phyloP scores from a whole-genome alignment of 2,329 filamentous ascomycete genomes.

The Didymosphaeria variabile region DNA sequence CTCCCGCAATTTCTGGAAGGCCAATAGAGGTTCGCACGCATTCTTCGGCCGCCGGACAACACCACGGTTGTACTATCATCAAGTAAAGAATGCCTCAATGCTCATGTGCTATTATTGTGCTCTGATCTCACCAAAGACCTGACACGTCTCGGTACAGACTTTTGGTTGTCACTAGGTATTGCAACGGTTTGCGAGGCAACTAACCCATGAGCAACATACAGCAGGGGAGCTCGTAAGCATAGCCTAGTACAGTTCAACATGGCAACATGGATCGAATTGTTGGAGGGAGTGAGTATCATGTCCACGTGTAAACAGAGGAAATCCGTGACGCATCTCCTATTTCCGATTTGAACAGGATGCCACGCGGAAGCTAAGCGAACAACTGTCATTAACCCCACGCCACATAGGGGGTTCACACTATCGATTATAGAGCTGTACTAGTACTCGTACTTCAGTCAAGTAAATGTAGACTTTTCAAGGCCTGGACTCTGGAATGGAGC shows the following conservation, averaged over 20 bases:
- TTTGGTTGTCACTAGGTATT: too few species aligned
- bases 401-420: background rate
- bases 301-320: background rate
- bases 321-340: background rate
- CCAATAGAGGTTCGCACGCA: conserved; percentile 3
- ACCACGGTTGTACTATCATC: background rate
- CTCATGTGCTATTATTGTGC: background rate
- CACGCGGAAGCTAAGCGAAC: conserved; percentile 7
- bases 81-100: background rate
- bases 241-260: background rate
- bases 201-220: too few species aligned
- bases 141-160: background rate
- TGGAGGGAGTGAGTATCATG: background rate
- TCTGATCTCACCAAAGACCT: background rate
- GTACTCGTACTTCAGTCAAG: background rate
- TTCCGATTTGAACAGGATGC: background rate
- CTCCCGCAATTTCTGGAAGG: conserved; percentile 13
- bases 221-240: too few species aligned
- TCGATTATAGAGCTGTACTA: background rate
- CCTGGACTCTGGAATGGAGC: conserved; percentile 3
- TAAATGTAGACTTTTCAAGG: background rate
- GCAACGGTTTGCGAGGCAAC: too few species aligned
- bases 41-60: background rate
- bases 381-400: conserved; percentile 7
- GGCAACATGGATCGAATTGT: background rate